Evolutionary conservation across 352 stramenopile genomes (phyloP).

Genomic region (Pythium dissotocum): DNA sequence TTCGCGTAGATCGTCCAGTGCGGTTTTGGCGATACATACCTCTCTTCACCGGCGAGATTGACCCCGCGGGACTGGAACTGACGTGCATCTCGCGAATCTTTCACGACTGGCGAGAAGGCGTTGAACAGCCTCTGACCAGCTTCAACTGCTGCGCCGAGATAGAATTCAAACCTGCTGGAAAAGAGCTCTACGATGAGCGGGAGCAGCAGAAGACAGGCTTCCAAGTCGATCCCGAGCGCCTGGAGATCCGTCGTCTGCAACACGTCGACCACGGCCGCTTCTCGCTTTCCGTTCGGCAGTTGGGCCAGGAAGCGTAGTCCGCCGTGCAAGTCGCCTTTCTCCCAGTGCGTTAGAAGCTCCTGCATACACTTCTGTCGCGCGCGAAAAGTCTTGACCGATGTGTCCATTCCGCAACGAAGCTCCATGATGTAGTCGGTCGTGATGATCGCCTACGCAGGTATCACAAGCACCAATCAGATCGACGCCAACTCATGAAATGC

Average conservation of each 20-base stretch:
- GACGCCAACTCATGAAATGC: background rate
- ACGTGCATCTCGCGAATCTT: slow-evolving; percentile 51
- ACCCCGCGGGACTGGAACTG: slow-evolving; percentile 57
- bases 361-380: slow-evolving; percentile 69
- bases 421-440: slow-evolving; percentile 82
- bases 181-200: slow-evolving; percentile 73
- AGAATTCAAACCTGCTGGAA: slow-evolving; percentile 67
- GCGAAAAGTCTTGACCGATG: slow-evolving; percentile 72
- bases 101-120: slow-evolving; percentile 74
- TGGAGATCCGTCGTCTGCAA: slow-evolving; percentile 64
- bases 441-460: slow-evolving; percentile 25
- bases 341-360: slow-evolving; percentile 68
- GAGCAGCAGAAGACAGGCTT: slow-evolving; percentile 74
- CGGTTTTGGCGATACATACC: slow-evolving; percentile 29
- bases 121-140: slow-evolving; percentile 66
- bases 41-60: slow-evolving; percentile 73
- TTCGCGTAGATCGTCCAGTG: background rate
- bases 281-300: slow-evolving; percentile 67
- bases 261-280: slow-evolving; percentile 74
- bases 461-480: background rate
- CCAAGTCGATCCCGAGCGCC: slow-evolving; percentile 66
- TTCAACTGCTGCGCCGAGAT: slow-evolving; percentile 58
- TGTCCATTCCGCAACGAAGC: slow-evolving; percentile 84
- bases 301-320: slow-evolving; percentile 65
- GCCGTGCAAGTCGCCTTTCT: slow-evolving; percentile 69